Evolutionary conservation across 192 early-diverging fungal genomes (phyloP), one percentile per base, ranked within the genome.

Genomic region (Coemansia sp.): DNA sequence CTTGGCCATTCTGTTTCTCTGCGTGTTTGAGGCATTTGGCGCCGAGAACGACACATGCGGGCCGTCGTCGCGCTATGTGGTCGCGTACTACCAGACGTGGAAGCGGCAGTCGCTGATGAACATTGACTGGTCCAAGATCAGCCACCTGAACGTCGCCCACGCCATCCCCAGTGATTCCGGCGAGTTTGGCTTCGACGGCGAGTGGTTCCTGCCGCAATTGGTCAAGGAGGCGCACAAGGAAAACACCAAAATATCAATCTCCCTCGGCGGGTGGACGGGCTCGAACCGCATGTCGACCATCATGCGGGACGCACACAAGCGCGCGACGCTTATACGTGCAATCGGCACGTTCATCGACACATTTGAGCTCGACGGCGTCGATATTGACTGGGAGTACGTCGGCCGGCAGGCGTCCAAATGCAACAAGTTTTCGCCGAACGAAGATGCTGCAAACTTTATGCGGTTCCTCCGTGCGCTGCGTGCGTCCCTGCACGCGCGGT

Each of bases 261-360:
- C 84, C 6, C 77, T 89, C 22, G 89, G 89, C 52, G 89, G 89
- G 18, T 91, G 89, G 89, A 89, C 85, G 12, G 88, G 89, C 16
- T 88, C 87, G 2, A 82, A 88, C 63, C 71, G 71, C 12, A 78
- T 89, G 52, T 86, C 83, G 10, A 52, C 74, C 2, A 82, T 89
- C 58, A 81, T 81, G 47, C 68, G 76, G n/a, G 71, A 71, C 23
- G 14, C 67, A 6, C 71, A 63, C 18, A 73, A 74, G 38, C 81
- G 88, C 19, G 83, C 78, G 8, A 62, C 67, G 12, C 80, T 89
- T 31, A 84, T 87, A 24, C 70, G 82, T n/a, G 70, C 83, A 47
- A 86, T 86, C 38, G 50, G 84, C 57, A 59, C 57, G 0, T 81
- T 86, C 38, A 63, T 88, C 25, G 59, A 79, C 4, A 71, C 82